Percentiles rank a stretch among this genome's conserved stretches.
Conservation (phyloP, 352 stramenopile genomes). For the Globisporangium cederbergense region DNA sequence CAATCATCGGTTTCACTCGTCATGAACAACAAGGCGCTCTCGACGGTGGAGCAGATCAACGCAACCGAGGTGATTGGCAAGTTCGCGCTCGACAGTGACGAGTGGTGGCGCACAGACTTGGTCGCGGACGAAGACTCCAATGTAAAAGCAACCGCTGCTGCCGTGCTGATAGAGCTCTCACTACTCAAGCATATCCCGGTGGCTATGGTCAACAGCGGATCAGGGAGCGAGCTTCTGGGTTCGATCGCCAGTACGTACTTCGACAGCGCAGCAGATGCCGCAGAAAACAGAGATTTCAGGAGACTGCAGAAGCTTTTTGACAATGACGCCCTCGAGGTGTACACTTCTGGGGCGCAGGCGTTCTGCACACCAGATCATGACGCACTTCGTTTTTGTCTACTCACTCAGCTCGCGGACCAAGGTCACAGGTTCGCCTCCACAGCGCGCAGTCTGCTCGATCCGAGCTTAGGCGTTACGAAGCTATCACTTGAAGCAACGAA, state of each 20-base stretch:
- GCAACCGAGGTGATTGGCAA: slow-evolving; percentile 1
- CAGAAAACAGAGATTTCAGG: not conserved
- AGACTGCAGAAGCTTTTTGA: not conserved
- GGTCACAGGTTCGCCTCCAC: not conserved
- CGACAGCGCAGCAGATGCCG: not conserved
- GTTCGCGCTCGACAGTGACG: not conserved
- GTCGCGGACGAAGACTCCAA: not conserved
- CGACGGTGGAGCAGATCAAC: not conserved
- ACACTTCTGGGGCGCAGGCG: not conserved
- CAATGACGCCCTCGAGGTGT: not conserved
- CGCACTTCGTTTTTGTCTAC: not conserved
- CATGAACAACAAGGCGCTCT: not conserved
- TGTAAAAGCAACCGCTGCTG: not conserved
- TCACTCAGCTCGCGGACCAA: not conserved
- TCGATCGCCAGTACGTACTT: slow-evolving; percentile 1
- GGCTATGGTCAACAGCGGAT: not conserved
- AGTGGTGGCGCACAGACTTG: not conserved
- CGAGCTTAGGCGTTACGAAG: not conserved
- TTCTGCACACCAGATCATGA: not conserved
- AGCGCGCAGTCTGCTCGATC: not conserved
- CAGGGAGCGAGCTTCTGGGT: not conserved
- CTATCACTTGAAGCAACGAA: not conserved
- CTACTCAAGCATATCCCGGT: not conserved
- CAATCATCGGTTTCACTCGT: not conserved
- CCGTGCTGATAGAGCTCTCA: not conserved